phyloP scores from a whole-genome alignment of 2,329 filamentous ascomycete genomes.

The Colletotrichum incanum region DNA sequence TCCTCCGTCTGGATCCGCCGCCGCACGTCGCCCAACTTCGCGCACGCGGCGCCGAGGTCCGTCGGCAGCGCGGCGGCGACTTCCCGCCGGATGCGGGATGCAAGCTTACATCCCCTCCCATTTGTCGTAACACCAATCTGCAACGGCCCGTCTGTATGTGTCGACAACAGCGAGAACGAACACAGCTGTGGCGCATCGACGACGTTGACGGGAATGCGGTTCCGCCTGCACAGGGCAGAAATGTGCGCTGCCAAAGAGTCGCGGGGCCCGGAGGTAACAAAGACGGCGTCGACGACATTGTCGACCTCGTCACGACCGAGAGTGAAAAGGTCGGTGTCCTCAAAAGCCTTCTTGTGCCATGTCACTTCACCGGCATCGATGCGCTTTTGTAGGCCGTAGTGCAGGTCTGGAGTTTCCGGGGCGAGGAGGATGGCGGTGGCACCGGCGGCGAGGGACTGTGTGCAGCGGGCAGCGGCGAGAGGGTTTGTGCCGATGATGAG shows the following conservation, averaged over 20 bases:
- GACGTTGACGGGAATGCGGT: constrained; percentile 94
- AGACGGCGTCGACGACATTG: constrained; percentile 89
- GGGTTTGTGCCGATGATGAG: constrained; percentile 90
- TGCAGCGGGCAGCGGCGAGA: constrained; percentile 87
- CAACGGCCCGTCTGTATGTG: constrained; percentile 89
- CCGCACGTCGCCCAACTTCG: constrained; percentile 81
- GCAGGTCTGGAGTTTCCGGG: constrained; percentile 73
- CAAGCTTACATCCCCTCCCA: constrained; percentile 93
- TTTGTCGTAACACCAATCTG: constrained; percentile 98
- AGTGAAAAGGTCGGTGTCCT: constrained; percentile 79
- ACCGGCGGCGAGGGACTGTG: constrained; percentile 85
- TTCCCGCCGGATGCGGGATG: constrained; percentile 89
- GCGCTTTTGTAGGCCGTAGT: constrained; percentile 72
- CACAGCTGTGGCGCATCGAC: constrained; percentile 89
- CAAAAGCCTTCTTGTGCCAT: constrained; percentile 78
- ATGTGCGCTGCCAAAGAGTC: constrained; percentile 71
- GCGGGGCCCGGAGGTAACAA: constrained; percentile 78
- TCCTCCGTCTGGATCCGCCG: constrained; percentile 83
- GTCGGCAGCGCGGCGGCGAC: constrained; percentile 85
- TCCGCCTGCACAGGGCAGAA: constrained; percentile 80
- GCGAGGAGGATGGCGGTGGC: constrained; percentile 86
- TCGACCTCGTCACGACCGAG: constrained; percentile 87
- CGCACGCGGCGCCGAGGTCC: constrained; percentile 83
- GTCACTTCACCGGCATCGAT: constrained; percentile 77
- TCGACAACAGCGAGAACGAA: constrained; percentile 91